Evolutionary conservation across 371 early-diverging fungal species (phyloP).

Genomic region (Zychaea mexicana): DNA sequence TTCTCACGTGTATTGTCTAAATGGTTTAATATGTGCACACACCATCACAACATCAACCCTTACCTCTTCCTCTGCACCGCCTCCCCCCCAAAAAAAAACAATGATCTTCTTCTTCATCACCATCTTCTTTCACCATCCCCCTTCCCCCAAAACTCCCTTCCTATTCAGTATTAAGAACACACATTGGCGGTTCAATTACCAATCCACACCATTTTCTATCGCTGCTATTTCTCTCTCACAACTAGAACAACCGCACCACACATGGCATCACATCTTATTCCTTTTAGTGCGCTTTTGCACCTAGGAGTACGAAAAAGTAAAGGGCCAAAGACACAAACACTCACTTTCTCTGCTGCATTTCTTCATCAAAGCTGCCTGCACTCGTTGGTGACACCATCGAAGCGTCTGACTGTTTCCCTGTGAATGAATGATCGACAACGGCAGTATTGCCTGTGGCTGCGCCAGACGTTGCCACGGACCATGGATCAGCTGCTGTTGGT

Average conservation of each 20-base stretch:
- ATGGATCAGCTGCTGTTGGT: neutral
- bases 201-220: neutral
- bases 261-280: neutral
- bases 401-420: conserved; percentile 5
- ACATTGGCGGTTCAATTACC: neutral
- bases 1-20: neutral
- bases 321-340: conserved; percentile 1
- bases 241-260: neutral
- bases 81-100: too few relatives aligned
- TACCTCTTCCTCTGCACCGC: neutral
- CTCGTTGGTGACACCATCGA: conserved; percentile 15
- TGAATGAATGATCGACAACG: conserved; percentile 10
- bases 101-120: neutral
- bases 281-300: neutral
- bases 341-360: conserved; percentile 44
- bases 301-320: neutral
- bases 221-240: neutral
- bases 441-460: neutral
- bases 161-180: too few relatives aligned
- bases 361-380: conserved; percentile 37
- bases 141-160: neutral
- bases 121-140: neutral
- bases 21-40: neutral
- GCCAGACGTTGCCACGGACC: conserved; percentile 1
- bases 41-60: too few relatives aligned